Conservation (phyloP, 768 basidiomycete species). For the Asterophora parasitica region DNA sequence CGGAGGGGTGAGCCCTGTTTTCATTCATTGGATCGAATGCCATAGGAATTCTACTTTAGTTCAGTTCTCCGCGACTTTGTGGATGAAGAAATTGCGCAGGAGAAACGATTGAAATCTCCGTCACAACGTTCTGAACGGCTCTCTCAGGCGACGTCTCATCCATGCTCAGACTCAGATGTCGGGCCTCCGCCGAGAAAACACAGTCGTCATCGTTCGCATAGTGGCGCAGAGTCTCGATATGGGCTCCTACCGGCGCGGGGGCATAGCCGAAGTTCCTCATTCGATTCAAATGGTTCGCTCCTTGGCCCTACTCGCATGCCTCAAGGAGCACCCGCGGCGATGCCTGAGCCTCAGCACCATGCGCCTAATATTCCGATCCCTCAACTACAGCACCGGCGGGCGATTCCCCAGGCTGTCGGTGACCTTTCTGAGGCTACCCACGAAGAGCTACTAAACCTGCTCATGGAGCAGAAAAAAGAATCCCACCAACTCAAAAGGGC, state of each 20-base stretch:
- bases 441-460: conserved; percentile 26
- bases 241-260: too few relatives aligned
- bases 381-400: conserved; percentile 2
- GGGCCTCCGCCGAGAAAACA: conserved; percentile 11
- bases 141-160: neutral
- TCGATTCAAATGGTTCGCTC: neutral
- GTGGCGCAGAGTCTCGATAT: conserved; percentile 5
- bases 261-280: neutral
- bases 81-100: conserved; percentile 1
- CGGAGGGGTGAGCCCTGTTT: conserved; percentile 3
- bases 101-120: neutral
- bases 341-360: conserved; percentile 1
- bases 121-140: neutral
- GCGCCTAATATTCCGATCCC: conserved; percentile 5
- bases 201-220: conserved; percentile 1
- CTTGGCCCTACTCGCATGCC: neutral
- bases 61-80: conserved; percentile 8
- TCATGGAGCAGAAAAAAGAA: conserved; percentile 32
- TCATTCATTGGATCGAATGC: neutral
- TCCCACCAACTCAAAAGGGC: conserved; percentile 29
- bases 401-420: conserved; percentile 14
- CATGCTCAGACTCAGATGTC: neutral
- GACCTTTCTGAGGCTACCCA: conserved; percentile 12
- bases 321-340: neutral
- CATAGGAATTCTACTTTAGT: neutral